Base-by-base conservation (phyloP, 257 asterid genomes). In the Coffea eugenioides region DNA sequence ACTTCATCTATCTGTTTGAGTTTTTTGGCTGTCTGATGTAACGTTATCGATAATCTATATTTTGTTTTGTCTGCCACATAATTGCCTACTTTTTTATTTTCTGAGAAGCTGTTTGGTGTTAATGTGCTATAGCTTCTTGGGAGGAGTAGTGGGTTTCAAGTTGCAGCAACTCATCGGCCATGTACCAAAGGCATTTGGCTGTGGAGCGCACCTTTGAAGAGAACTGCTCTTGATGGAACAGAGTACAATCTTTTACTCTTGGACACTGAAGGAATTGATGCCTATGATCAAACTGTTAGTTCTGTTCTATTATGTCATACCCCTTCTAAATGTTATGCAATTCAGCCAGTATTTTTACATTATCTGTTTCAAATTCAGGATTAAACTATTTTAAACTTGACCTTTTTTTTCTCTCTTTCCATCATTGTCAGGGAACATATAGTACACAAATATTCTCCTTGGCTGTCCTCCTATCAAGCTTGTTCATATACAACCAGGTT, bases 171-270 rank as follows among this genome's bases (percentile, higher is more conserved):
- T 62, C 99, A 96, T 85, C 93, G 94, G 74, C 98, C 99, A 76
- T 96, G 99, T 86, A 96, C 99, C 6, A 96, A 96, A 86, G 99
- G 99, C 69, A 97, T 96, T 88, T 96, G 99, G 99, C 72, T 96
- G 89, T 96, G 99, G 99, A 96, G 99, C 86, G 87, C 97, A 59
- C 99, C 99, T 25, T 70, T 96, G 31, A 75, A 84, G 83, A 90
- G 98, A 86, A 94, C 92, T 78, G 98, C 99, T 48, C 92, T 96
- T 77, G 99, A 94, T 88, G 99, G 97, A 86, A 96, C 99, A 16
- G 97, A 92, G 73, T 96, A 90, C 92, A 96, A 81, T 86, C 98
- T 96, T 39, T 85, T 96, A 83, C 97, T 96, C 78, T 83, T 96
- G 85, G 99, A 96, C 79, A 85, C 96, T 2, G 99, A 96, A 90